phyloP scores from a whole-genome alignment of 129 eudicot genomes.

The Chrysanthemum lavandulifolium region DNA sequence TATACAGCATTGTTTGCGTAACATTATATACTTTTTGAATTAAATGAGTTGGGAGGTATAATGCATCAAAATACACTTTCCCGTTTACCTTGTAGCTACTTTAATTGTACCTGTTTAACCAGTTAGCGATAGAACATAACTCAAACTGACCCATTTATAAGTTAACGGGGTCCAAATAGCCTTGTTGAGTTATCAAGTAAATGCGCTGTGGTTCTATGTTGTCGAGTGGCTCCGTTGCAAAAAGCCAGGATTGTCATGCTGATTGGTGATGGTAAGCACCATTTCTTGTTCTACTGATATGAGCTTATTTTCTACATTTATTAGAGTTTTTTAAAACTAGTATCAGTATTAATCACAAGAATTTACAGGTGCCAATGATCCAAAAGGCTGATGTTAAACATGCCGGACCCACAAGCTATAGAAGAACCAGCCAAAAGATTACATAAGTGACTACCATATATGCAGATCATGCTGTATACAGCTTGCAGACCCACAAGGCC shows the following conservation, averaged over 20 bases:
- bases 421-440: no score
- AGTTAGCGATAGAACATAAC: not conserved
- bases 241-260: constrained; percentile 92
- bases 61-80: constrained; percentile 3
- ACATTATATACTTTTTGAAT: not conserved
- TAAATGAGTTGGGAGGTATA: not conserved
- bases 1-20: no score
- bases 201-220: constrained; percentile 84
- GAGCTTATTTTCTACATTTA: not conserved
- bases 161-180: not conserved
- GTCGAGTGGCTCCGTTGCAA: constrained; percentile 95
- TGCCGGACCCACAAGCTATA: no score
- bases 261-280: constrained; percentile 44
- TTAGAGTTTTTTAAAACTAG: constrained; percentile 12
- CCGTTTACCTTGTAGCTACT: not conserved
- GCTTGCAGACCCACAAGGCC: no score
- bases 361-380: no score
- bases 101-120: not conserved
- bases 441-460: no score
- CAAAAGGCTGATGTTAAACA: no score
- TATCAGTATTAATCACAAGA: not conserved
- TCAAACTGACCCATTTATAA: not conserved
- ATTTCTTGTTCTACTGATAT: not conserved
- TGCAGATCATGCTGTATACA: no score
- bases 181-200: constrained; percentile 54